A percentile compares a stretch with the other conserved stretches of the same genome.
Conservation (phyloP, 1,284 basidiomycete genomes). For the Mycosarcoma mackinlayi region DNA sequence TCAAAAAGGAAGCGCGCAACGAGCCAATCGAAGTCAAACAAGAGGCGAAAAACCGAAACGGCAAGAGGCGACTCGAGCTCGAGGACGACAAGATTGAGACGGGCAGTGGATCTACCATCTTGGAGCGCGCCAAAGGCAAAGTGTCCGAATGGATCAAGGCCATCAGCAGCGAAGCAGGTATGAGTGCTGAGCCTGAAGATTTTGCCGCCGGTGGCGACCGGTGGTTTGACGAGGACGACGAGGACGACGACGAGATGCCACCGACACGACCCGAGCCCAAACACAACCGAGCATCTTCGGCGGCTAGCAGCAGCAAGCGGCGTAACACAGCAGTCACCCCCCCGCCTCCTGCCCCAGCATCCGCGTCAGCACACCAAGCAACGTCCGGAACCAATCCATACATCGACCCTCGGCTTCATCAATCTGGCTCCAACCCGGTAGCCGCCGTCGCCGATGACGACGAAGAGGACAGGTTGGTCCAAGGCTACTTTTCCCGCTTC, state of each 20-base stretch:
- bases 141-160: conserved; percentile 38
- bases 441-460: neutral
- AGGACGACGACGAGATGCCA: neutral
- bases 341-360: neutral
- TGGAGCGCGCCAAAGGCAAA: conserved; percentile 25
- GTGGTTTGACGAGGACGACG: conserved; percentile 1
- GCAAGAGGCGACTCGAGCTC: neutral
- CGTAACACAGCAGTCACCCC: neutral
- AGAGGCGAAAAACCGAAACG: neutral
- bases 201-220: neutral
- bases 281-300: neutral
- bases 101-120: conserved; percentile 17
- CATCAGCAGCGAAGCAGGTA: conserved; percentile 23
- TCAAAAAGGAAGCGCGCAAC: neutral
- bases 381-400: neutral
- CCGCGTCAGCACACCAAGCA: neutral
- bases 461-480: conserved; percentile 2
- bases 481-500: conserved; percentile 30
- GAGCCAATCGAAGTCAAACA: neutral
- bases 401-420: conserved; percentile 11
- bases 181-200: neutral
- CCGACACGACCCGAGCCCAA: neutral
- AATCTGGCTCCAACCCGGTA: neutral
- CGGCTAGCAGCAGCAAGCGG: conserved; percentile 7
- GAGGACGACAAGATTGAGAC: conserved; percentile 4